Conservation (phyloP, 1,284 basidiomycete species). For the Cutaneotrichosporon mucoides region DNA sequence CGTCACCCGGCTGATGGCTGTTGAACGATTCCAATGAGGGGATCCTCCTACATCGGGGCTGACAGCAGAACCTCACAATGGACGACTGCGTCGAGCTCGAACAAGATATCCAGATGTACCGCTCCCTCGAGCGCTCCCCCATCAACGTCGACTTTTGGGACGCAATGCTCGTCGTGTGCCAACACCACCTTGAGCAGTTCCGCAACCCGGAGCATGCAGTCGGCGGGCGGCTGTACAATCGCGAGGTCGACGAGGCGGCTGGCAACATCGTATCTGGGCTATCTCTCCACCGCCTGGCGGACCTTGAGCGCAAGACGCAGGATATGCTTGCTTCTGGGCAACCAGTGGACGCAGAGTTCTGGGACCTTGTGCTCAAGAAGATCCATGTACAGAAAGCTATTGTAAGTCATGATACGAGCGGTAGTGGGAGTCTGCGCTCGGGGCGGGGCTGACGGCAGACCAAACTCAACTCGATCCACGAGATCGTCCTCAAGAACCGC, state of each 20-base stretch:
- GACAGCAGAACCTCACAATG: slow-evolving; percentile 68
- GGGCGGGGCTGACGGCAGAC: slow-evolving; percentile 56
- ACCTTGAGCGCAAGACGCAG: slow-evolving; percentile 80
- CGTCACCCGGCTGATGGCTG: too few species aligned
- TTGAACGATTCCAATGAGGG: too few species aligned
- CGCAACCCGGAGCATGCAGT: slow-evolving; percentile 50
- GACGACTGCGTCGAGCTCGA: slow-evolving; percentile 90
- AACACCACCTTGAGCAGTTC: slow-evolving; percentile 80
- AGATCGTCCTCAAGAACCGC: slow-evolving; percentile 91
- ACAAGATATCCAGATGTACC: slow-evolving; percentile 88
- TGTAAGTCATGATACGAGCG: too few species aligned
- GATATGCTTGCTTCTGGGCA: slow-evolving; percentile 85
- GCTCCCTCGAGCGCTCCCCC: slow-evolving; percentile 77
- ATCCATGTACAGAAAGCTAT: slow-evolving; percentile 99
- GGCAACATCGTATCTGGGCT: slow-evolving; percentile 41
- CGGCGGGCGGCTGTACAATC: slow-evolving; percentile 39
- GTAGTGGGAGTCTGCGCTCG: slow-evolving; percentile 19
- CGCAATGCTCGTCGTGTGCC: slow-evolving; percentile 95
- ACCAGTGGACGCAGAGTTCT: slow-evolving; percentile 95
- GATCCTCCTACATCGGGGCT: too few species aligned
- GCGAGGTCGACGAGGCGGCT: slow-evolving; percentile 36
- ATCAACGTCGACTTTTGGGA: slow-evolving; percentile 96
- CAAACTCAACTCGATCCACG: slow-evolving; percentile 85
- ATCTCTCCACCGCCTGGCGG: slow-evolving; percentile 73
- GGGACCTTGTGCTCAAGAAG: slow-evolving; percentile 88